These are phyloP conservation scores for Populus hybrid DNA, from an alignment of 441 rosid genomes.

Conservation along the genomic window DNA sequence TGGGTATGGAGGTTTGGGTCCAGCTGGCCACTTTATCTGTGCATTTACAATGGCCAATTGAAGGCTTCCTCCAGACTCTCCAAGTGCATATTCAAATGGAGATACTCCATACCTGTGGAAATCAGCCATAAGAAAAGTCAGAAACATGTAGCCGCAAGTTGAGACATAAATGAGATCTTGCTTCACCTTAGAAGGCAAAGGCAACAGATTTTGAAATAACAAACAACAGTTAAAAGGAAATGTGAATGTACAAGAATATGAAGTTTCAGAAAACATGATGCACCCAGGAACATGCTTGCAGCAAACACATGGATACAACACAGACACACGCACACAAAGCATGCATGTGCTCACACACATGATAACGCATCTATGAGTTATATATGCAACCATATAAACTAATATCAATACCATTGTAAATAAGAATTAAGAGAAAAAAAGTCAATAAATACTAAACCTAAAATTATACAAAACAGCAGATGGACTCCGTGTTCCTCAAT, in stretches of 20 bases:
- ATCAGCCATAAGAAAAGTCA: slow-evolving; percentile 1
- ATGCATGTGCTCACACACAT: background rate
- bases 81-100: slow-evolving; percentile 97
- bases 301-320: background rate
- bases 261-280: background rate
- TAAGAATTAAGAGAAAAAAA: background rate
- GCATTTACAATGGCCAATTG: slow-evolving; percentile 89
- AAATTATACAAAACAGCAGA: background rate
- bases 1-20: slow-evolving; percentile 84
- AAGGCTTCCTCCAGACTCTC: slow-evolving; percentile 97
- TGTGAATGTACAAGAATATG: background rate
- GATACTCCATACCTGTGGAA: slow-evolving; percentile 77
- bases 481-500: background rate
- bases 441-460: background rate
- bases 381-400: background rate
- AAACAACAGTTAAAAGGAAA: background rate
- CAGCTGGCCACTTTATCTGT: slow-evolving; percentile 94
- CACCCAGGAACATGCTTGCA: background rate
- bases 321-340: background rate
- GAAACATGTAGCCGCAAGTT: background rate
- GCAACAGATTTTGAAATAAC: background rate
- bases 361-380: background rate
- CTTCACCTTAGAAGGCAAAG: background rate
- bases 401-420: background rate
- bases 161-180: slow-evolving; percentile 7